Evolutionary conservation across 768 basidiomycete species (phyloP).

Genomic region (Pilatotrama ljubarskyi): DNA sequence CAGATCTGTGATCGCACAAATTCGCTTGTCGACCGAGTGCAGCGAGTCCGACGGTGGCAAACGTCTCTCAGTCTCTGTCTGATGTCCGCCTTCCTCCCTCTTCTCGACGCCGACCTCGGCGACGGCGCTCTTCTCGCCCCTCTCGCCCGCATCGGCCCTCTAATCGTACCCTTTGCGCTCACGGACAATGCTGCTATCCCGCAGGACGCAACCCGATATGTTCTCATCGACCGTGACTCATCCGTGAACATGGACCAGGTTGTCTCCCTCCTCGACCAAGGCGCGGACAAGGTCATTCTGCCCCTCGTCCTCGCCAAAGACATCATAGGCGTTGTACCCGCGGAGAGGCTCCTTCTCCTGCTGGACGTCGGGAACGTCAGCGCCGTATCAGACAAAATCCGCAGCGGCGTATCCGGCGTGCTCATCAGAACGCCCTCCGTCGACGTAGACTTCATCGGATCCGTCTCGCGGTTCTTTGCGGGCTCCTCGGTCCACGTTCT

Average conservation of each 20-base stretch:
- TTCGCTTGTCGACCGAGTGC: neutral
- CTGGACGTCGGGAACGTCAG: constrained; percentile 73
- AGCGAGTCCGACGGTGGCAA: neutral
- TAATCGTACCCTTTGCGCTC: constrained; percentile 51
- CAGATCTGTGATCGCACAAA: constrained; percentile 4
- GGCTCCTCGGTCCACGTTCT: constrained; percentile 65
- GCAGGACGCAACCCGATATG: constrained; percentile 39
- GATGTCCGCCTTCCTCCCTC: constrained; percentile 42
- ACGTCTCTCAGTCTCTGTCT: neutral
- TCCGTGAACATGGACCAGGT: constrained; percentile 53
- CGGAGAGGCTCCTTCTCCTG: constrained; percentile 72
- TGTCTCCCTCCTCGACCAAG: constrained; percentile 69
- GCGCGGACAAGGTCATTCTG: constrained; percentile 79
- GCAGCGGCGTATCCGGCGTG: constrained; percentile 74
- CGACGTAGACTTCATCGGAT: constrained; percentile 75
- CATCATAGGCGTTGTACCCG: constrained; percentile 65
- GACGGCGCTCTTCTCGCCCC: constrained; percentile 52
- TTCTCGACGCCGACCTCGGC: constrained; percentile 49
- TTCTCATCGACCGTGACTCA: constrained; percentile 55
- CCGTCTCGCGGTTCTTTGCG: constrained; percentile 73
- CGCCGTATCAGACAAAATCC: constrained; percentile 73
- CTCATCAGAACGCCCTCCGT: constrained; percentile 73
- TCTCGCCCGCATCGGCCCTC: constrained; percentile 74
- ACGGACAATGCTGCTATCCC: constrained; percentile 32
- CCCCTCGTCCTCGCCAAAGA: constrained; percentile 65